Conservation (phyloP, 2,329 filamentous ascomycete genomes). For the Dothideomycetes sp. region DNA sequence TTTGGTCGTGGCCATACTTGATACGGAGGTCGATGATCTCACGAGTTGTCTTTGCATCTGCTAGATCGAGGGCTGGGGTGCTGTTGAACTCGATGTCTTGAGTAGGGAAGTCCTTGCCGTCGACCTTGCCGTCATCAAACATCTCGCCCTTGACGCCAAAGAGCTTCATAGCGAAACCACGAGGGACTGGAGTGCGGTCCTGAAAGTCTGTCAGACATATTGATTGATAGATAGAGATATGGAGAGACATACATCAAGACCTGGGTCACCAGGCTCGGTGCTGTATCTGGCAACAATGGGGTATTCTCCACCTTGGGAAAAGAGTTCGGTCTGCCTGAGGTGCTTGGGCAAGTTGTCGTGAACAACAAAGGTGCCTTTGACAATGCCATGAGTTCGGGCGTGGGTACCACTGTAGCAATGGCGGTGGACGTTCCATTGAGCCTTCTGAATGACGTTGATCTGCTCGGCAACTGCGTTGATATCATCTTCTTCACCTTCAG, state of each 20-base stretch:
- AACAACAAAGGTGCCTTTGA: slow-evolving; percentile 40
- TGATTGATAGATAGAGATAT: background rate
- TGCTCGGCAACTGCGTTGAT: slow-evolving; percentile 38
- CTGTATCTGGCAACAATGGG: slow-evolving; percentile 31
- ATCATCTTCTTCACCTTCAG: slow-evolving; percentile 33
- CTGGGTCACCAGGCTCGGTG: slow-evolving; percentile 31
- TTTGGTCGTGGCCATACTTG: slow-evolving; percentile 29
- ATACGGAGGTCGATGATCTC: slow-evolving; percentile 37
- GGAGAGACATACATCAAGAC: slow-evolving; percentile 25
- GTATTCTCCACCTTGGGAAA: slow-evolving; percentile 25
- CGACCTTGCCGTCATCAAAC: slow-evolving; percentile 32
- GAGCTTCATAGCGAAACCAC: slow-evolving; percentile 42
- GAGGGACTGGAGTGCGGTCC: slow-evolving; percentile 36
- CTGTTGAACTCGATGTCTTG: slow-evolving; percentile 44
- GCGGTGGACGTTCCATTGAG: slow-evolving; percentile 35
- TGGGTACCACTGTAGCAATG: slow-evolving; percentile 36
- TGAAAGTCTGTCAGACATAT: slow-evolving; percentile 3
- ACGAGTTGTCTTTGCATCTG: slow-evolving; percentile 36
- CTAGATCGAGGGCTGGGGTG: slow-evolving; percentile 39
- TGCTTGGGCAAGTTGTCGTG: slow-evolving; percentile 34
- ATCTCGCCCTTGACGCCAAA: slow-evolving; percentile 39
- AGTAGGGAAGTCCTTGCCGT: slow-evolving; percentile 27
- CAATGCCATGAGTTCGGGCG: slow-evolving; percentile 39
- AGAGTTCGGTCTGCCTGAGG: slow-evolving; percentile 35
- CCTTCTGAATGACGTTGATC: slow-evolving; percentile 38